Percentiles rank a stretch among this genome's conserved stretches.
Conservation (phyloP, 306 rosid genomes). For the Prunus kanzakura region DNA sequence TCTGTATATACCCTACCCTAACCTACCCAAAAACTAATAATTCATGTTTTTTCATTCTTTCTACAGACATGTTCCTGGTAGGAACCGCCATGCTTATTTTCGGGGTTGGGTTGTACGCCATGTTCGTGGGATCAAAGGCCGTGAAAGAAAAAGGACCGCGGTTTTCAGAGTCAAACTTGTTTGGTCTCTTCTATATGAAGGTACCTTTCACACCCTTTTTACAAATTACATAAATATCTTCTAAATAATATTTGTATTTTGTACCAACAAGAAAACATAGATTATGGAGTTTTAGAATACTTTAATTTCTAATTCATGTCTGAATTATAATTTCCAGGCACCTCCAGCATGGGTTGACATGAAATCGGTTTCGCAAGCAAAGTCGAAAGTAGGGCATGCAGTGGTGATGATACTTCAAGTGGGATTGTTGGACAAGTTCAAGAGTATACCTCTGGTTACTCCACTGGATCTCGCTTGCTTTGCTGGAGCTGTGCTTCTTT, state of each 20-base stretch:
- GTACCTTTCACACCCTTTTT: constrained; percentile 20
- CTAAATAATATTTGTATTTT: not conserved
- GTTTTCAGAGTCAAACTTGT: constrained; percentile 35
- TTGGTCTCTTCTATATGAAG: constrained; percentile 47
- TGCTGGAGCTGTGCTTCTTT: constrained; percentile 44
- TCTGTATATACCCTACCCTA: too few relatives aligned
- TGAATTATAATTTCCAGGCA: constrained; percentile 21
- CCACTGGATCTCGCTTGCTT: constrained; percentile 48
- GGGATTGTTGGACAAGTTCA: constrained; percentile 53
- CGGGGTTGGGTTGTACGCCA: constrained; percentile 43
- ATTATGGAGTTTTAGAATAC: not conserved
- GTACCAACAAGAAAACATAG: not conserved
- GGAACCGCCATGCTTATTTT: constrained; percentile 53
- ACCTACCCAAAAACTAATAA: too few relatives aligned
- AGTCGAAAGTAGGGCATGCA: constrained; percentile 53
- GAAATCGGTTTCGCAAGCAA: constrained; percentile 42
- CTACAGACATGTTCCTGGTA: constrained; percentile 50
- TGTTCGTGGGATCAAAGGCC: constrained; percentile 40
- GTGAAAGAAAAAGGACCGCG: constrained; percentile 18
- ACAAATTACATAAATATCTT: not conserved
- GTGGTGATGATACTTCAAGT: constrained; percentile 57
- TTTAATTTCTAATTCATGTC: not conserved
- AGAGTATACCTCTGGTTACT: constrained; percentile 37
- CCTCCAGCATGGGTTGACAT: constrained; percentile 44
- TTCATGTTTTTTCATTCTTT: not conserved